phyloP scores from a whole-genome alignment of 805 yeast species.

The Saccharomyces kudriavzevii region DNA sequence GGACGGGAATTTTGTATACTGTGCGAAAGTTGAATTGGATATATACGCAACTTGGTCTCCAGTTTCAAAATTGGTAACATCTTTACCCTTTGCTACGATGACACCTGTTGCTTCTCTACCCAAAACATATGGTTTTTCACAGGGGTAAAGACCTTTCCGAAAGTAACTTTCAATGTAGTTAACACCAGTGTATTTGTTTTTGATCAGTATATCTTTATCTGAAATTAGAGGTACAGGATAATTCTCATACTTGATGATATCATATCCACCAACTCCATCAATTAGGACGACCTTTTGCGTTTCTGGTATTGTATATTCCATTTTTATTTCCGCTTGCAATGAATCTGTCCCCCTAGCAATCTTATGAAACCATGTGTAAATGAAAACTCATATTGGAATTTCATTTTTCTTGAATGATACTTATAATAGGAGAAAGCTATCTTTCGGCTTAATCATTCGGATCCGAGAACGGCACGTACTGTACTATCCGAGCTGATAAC shows the following conservation, averaged over 20 bases:
- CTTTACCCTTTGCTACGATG: constrained; percentile 54
- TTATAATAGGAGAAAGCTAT: neutral
- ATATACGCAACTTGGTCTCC: constrained; percentile 68
- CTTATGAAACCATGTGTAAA: too few relatives aligned
- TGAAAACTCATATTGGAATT: too few relatives aligned
- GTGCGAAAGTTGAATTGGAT: constrained; percentile 54
- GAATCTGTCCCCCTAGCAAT: too few relatives aligned
- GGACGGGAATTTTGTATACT: constrained; percentile 48
- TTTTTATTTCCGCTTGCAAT: neutral
- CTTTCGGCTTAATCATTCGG: neutral
- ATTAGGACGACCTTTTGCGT: constrained; percentile 50
- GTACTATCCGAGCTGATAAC: neutral
- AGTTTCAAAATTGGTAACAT: constrained; percentile 45
- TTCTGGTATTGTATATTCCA: constrained; percentile 35
- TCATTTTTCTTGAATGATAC: neutral
- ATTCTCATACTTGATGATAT: constrained; percentile 51
- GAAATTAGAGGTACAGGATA: constrained; percentile 50
- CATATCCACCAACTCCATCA: constrained; percentile 43
- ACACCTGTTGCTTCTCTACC: constrained; percentile 74
- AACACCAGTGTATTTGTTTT: constrained; percentile 70
- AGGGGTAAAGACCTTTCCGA: constrained; percentile 69
- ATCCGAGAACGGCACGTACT: neutral
- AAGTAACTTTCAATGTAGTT: constrained; percentile 80
- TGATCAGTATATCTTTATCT: constrained; percentile 55
- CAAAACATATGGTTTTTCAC: constrained; percentile 48